Conservation (phyloP, 257 asterid genomes). For the Hygrophila difformis region DNA sequence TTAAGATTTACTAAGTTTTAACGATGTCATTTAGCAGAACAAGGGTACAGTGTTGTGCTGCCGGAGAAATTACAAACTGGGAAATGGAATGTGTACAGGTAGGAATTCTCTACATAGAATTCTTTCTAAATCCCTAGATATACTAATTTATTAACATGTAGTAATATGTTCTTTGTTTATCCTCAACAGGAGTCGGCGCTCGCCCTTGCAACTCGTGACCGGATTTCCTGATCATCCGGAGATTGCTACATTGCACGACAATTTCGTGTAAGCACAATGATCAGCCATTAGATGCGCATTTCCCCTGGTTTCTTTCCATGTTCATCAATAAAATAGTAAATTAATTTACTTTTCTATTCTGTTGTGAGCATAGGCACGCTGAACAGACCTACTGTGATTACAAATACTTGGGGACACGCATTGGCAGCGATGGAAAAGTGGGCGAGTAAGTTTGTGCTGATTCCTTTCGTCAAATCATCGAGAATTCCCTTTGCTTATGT, state of each 20-base stretch:
- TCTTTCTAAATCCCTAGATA: neutral
- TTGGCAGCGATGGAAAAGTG: slow-evolving; percentile 81
- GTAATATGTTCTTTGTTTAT: slow-evolving; percentile 12
- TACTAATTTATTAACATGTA: neutral
- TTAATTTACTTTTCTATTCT: slow-evolving; percentile 2
- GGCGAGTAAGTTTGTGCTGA: slow-evolving; percentile 72
- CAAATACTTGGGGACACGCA: slow-evolving; percentile 90
- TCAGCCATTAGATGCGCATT: slow-evolving; percentile 1
- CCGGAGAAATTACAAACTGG: slow-evolving; percentile 93
- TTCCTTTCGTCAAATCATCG: slow-evolving; percentile 1
- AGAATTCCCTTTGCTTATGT: neutral
- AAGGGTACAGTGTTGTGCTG: slow-evolving; percentile 73
- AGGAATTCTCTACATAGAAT: slow-evolving; percentile 7
- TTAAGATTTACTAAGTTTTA: too few species aligned
- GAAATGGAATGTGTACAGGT: slow-evolving; percentile 98
- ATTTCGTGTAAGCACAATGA: slow-evolving; percentile 59
- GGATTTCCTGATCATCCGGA: slow-evolving; percentile 78
- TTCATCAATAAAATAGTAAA: neutral
- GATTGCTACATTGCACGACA: slow-evolving; percentile 79
- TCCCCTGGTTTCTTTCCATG: neutral
- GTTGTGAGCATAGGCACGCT: slow-evolving; percentile 53
- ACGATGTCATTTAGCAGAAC: slow-evolving; percentile 61
- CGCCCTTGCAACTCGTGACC: slow-evolving; percentile 72
- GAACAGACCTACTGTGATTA: slow-evolving; percentile 65
- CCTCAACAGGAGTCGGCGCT: slow-evolving; percentile 53